Evolutionary conservation across 179 eudicot genomes (phyloP).

Genomic region (Nepenthes alata): DNA sequence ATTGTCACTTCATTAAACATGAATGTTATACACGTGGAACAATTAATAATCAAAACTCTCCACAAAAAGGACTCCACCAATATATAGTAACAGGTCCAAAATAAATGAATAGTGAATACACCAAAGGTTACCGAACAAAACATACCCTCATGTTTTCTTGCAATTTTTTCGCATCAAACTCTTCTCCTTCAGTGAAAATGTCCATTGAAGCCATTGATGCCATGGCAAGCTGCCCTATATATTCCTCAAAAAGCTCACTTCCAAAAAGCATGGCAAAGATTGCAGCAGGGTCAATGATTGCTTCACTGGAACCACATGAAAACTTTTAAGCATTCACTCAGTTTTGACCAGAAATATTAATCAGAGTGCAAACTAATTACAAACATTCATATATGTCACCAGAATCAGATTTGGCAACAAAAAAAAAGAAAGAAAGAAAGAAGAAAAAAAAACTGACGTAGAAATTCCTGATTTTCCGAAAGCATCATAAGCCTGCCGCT

Average conservation of each 20-base stretch:
- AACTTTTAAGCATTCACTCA: neutral
- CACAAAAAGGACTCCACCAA: too few species aligned
- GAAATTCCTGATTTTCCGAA: constrained; percentile 94
- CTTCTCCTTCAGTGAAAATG: constrained; percentile 71
- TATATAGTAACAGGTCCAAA: neutral
- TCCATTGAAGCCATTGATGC: constrained; percentile 99
- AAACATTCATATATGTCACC: too few species aligned
- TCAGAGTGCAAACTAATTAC: too few species aligned
- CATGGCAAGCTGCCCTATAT: constrained; percentile 98
- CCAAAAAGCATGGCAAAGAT: constrained; percentile 99
- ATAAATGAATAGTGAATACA: neutral
- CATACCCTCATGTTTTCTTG: constrained; percentile 93
- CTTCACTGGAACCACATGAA: constrained; percentile 40
- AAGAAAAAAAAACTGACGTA: constrained; percentile 40
- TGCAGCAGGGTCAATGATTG: constrained; percentile 94
- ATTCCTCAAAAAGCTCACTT: constrained; percentile 98
- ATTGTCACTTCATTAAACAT: too few species aligned
- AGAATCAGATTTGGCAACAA: neutral
- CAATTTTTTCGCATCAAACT: constrained; percentile 69
- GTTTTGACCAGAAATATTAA: neutral
- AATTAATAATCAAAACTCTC: too few species aligned
- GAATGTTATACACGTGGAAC: too few species aligned
- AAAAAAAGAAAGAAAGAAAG: neutral
- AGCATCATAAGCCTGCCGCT: constrained; percentile 87
- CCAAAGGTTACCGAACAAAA: constrained; percentile 2